phyloP scores from a whole-genome alignment of 2,329 filamentous ascomycete genomes.

The Penicillium sp. region DNA sequence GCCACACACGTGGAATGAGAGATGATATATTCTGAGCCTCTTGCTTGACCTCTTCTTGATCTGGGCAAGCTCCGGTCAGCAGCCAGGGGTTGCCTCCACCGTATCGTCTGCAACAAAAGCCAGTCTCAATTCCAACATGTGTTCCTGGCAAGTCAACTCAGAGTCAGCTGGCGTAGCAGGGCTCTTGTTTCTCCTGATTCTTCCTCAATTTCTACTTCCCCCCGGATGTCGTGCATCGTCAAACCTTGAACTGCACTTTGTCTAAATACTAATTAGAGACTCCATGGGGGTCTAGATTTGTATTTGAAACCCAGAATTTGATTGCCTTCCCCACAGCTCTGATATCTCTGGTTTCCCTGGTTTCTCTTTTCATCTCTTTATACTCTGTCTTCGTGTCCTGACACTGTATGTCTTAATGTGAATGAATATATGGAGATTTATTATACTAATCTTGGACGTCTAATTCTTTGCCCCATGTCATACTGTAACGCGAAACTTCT shows the following conservation, averaged over 20 bases:
- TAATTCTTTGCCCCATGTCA: neutral
- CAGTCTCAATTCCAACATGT: constrained; percentile 22
- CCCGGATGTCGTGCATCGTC: constrained; percentile 23
- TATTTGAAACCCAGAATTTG: constrained; percentile 10
- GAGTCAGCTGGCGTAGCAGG: constrained; percentile 10
- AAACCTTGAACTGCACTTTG: constrained; percentile 11
- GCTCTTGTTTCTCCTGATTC: constrained; percentile 7
- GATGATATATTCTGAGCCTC: constrained; percentile 6
- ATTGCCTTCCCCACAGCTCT: neutral
- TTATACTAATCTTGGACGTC: neutral
- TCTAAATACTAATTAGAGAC: constrained; percentile 4
- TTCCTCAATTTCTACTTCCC: constrained; percentile 8
- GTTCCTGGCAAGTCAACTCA: constrained; percentile 18
- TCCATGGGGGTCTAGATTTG: neutral
- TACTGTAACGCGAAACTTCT: constrained; percentile 2
- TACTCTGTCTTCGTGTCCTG: neutral
- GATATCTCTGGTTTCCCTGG: neutral
- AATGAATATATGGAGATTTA: neutral
- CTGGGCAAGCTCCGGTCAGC: neutral
- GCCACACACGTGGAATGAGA: constrained; percentile 3
- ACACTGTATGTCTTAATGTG: neutral
- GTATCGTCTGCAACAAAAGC: constrained; percentile 11
- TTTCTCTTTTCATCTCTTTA: neutral
- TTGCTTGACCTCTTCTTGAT: neutral
- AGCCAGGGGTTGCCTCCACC: constrained; percentile 3